phyloP scores from a whole-genome alignment of 176 grass and related monocot species.

The Chloris gayana region DNA sequence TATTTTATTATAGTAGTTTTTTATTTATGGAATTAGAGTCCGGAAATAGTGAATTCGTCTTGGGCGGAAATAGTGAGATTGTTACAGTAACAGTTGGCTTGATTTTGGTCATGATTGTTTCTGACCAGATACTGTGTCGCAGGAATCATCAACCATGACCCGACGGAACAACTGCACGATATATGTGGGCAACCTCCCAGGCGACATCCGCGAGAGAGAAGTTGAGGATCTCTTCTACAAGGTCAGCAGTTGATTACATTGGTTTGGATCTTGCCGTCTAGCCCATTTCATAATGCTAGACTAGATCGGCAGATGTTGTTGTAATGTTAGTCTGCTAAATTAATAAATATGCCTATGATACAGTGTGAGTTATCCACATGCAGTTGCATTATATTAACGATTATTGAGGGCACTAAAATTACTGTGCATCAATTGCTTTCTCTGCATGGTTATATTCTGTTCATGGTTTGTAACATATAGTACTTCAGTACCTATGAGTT shows the following conservation, averaged over 20 bases:
- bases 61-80: neutral
- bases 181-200: constrained; percentile 93
- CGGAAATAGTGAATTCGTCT: neutral
- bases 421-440: neutral
- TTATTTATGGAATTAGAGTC: neutral
- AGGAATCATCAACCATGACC: constrained; percentile 57
- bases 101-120: neutral
- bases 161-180: constrained; percentile 65
- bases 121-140: constrained; percentile 7
- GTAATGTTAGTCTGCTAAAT: neutral
- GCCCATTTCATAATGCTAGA: neutral
- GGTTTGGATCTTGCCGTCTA: neutral
- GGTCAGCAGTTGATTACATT: constrained; percentile 35
- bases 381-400: neutral
- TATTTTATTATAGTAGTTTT: neutral
- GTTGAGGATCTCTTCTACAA: constrained; percentile 94
- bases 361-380: neutral
- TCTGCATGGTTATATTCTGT: neutral
- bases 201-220: constrained; percentile 76
- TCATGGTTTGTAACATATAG: neutral
- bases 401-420: neutral
- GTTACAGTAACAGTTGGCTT: neutral
- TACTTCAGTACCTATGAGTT: neutral
- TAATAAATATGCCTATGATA: neutral
- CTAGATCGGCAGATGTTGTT: neutral